Evolutionary conservation across 768 basidiomycete species (phyloP).

Genomic region (Termitomyces sp.): DNA sequence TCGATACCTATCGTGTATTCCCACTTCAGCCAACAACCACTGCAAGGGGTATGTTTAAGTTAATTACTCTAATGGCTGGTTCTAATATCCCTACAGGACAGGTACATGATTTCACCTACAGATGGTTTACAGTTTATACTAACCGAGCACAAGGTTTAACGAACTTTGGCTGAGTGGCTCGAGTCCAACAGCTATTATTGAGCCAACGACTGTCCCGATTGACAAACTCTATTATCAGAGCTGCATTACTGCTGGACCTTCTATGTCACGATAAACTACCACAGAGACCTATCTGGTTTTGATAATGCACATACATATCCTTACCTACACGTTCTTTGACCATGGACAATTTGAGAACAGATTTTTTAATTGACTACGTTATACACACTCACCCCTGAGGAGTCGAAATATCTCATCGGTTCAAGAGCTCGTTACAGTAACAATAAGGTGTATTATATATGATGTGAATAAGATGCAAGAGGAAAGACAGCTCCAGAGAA

Average conservation of each 20-base stretch:
- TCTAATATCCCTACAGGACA: slow-evolving; percentile 11
- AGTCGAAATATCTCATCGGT: too few relatives aligned
- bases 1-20: slow-evolving; percentile 88
- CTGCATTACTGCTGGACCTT: not conserved
- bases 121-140: not conserved
- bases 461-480: too few relatives aligned
- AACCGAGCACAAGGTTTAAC: slow-evolving; percentile 4
- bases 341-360: not conserved
- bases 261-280: not conserved
- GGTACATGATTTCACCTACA: slow-evolving; percentile 5
- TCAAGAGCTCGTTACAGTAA: too few relatives aligned
- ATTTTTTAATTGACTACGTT: not conserved
- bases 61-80: not conserved
- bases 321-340: not conserved
- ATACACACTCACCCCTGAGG: too few relatives aligned
- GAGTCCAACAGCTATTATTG: not conserved
- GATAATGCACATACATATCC: not conserved
- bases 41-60: slow-evolving; percentile 49
- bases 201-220: not conserved
- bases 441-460: too few relatives aligned
- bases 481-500: too few relatives aligned
- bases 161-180: not conserved
- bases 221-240: not conserved
- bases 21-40: slow-evolving; percentile 64
- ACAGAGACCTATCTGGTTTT: not conserved